A percentile compares a stretch with the other conserved stretches of the same genome.
Evolutionary conservation across 1,139 yeast genomes (phyloP).

Genomic region (Trichomonascaceae sp.): DNA sequence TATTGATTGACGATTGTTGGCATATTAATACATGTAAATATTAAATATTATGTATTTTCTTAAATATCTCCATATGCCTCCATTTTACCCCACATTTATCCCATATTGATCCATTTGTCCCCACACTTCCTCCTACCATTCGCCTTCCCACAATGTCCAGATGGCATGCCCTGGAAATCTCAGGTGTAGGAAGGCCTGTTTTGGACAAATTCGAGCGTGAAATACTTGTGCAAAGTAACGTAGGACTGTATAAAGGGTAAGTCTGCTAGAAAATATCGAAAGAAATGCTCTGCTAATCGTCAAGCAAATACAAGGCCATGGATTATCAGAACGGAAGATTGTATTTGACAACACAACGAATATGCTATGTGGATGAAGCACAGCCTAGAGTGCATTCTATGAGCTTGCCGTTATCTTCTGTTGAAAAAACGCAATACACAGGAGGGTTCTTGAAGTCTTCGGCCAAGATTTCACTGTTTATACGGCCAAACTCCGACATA

Average conservation of each 20-base stretch:
- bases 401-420: conserved; percentile 43
- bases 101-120: not conserved
- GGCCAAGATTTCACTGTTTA: conserved; percentile 56
- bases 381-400: conserved; percentile 42
- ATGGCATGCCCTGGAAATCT: conserved; percentile 42
- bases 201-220: conserved; percentile 41
- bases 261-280: not conserved
- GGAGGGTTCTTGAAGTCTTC: conserved; percentile 67
- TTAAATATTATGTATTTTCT: not conserved
- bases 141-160: conserved; percentile 10
- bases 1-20: not conserved
- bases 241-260: conserved; percentile 34
- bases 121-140: not conserved
- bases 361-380: conserved; percentile 63
- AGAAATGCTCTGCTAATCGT: not conserved
- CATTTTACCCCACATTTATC: not conserved
- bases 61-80: not conserved
- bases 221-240: conserved; percentile 30
- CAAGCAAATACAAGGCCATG: conserved; percentile 55
- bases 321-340: conserved; percentile 69
- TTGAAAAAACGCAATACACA: conserved; percentile 43
- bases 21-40: not conserved
- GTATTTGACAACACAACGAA: conserved; percentile 66
- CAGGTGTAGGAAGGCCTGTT: conserved; percentile 44
- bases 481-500: conserved; percentile 20